Conservation (phyloP, 2,329 filamentous ascomycete genomes). For the Emmonsiellopsis sp. region DNA sequence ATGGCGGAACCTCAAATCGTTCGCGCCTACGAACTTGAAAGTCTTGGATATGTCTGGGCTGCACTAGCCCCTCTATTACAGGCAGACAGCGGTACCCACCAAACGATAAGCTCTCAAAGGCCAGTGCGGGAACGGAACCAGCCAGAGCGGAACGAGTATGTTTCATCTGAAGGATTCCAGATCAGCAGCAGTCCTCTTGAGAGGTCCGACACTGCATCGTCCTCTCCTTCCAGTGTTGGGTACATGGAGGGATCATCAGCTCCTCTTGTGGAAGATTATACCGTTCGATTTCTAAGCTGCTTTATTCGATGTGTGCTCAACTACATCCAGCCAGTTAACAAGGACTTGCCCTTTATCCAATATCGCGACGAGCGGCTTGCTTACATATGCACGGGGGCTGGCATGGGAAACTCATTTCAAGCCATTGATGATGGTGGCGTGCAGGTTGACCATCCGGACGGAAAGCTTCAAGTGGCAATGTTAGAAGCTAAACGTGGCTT, state of each 20-base stretch:
- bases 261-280: neutral
- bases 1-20: neutral
- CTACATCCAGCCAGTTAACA: neutral
- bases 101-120: neutral
- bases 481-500: neutral
- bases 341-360: neutral
- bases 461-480: neutral
- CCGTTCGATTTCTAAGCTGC: neutral
- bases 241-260: neutral
- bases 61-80: neutral
- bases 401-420: neutral
- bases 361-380: neutral
- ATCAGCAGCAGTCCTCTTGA: neutral
- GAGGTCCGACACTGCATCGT: neutral
- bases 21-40: neutral
- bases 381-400: neutral
- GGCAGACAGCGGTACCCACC: neutral
- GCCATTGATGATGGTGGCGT: neutral
- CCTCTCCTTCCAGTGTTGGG: neutral
- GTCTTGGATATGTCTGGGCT: neutral
- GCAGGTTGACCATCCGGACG: neutral
- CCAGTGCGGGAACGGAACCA: neutral
- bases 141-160: neutral
- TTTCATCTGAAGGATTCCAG: neutral
- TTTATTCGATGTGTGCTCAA: neutral